Evolutionary conservation across 2,329 filamentous ascomycete genomes (phyloP), one percentile per base, ranked within the genome.

Genomic region (Phialophora chinensis): DNA sequence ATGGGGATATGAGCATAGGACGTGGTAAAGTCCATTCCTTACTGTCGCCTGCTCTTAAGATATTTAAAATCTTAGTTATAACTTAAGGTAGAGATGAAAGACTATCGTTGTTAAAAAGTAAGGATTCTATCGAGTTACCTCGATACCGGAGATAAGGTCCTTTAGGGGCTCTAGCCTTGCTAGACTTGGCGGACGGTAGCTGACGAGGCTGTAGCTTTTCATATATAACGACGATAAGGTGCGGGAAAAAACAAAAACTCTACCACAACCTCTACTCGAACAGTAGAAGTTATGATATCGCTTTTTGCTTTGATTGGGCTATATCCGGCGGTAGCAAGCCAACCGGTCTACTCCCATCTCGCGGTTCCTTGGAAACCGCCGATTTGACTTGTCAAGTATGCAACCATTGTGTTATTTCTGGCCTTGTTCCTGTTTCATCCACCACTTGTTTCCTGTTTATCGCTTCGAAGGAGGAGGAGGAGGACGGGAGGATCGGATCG

Each of bases 321-420:
- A 44, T 44, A 44, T 42, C 38, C 38, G 38, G 38, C 20, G 38
- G 38, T 44, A 17, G 38, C 38, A 2, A n/a, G 38, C 38, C 38
- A 44, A 44, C 38, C 38, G 38, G 38, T 44, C 38, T 44, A 44
- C 38, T n/a, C 38, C 38, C 38, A 44, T 44, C 38, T 44, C 14
- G 38, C 38, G 38, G 38, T n/a, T 42, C 17, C 17, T 35, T 35
- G 10, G 25, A 27, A 12, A 44, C 38, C 38, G 38, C 38, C 38
- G 38, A 44, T 44, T 44, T 44, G 38, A 44, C 38, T 44, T 44
- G 38, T 44, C 38, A 44, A 44, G 38, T 44, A 44, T 44, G 38
- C 38, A 44, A 44, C 38, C 38, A 44, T 44, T 44, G 5, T 44
- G 38, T n/a, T 44, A 44, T 44, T 44, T 44, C 38, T 44, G 12